These are phyloP conservation scores for Penicillium cataractarum DNA, from an alignment of 495 filamentous ascomycete genomes.

Conservation along the genomic window DNA sequence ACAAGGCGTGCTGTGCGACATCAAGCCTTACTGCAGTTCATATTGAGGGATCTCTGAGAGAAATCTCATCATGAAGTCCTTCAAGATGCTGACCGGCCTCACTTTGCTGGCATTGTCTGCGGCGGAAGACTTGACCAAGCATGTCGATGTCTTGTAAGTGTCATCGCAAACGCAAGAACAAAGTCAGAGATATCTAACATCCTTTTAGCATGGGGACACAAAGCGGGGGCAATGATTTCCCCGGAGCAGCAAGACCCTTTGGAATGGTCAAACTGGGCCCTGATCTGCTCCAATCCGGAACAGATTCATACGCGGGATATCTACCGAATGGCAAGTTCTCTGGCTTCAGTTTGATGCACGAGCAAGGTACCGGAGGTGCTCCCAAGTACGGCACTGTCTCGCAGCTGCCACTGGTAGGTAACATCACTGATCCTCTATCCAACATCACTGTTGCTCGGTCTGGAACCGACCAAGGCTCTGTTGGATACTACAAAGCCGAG, in stretches of 20 bases:
- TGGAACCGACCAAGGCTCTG: conserved; percentile 53
- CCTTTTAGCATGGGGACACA: conserved; percentile 36
- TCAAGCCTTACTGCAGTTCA: not conserved
- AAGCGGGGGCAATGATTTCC: conserved; percentile 69
- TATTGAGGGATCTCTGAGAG: not conserved
- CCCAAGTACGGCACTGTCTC: conserved; percentile 73
- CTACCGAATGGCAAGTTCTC: conserved; percentile 61
- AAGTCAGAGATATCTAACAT: not conserved
- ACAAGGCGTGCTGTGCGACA: not conserved
- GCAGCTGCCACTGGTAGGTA: conserved; percentile 63
- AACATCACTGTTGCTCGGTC: conserved; percentile 57
- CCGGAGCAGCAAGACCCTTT: conserved; percentile 66
- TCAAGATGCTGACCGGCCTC: conserved; percentile 16
- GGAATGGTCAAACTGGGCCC: conserved; percentile 74
- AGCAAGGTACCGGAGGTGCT: conserved; percentile 73
- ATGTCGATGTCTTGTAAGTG: conserved; percentile 44
- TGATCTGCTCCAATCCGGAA: conserved; percentile 52
- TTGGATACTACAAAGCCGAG: conserved; percentile 67
- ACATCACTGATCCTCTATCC: conserved; percentile 58
- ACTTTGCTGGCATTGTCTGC: conserved; percentile 11
- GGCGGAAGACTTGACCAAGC: conserved; percentile 27
- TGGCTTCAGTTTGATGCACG: conserved; percentile 75
- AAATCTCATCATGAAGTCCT: conserved; percentile 11
- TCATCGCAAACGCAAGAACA: not conserved
- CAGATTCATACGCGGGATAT: conserved; percentile 70